Evolutionary conservation across 1,284 basidiomycete species (phyloP).

Genomic region (Ustilago esculenta): DNA sequence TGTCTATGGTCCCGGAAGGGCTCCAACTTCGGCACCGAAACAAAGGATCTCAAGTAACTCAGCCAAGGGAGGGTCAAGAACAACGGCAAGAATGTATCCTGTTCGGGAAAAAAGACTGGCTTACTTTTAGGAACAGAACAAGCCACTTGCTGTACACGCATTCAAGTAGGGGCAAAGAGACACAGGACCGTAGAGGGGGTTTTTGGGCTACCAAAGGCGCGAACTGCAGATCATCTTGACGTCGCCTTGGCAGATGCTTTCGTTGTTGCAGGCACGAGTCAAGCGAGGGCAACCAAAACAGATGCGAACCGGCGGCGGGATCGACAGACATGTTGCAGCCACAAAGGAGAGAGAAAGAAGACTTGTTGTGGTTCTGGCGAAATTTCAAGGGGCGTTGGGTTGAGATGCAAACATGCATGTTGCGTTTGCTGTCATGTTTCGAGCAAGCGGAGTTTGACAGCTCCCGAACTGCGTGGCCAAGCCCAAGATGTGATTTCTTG

Average conservation of each 20-base stretch:
- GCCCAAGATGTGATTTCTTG: neutral
- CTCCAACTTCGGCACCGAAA: too few species aligned
- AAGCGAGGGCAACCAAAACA: neutral
- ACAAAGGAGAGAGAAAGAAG: too few species aligned
- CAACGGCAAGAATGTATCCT: too few species aligned
- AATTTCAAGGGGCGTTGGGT: neutral
- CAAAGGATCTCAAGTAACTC: too few species aligned
- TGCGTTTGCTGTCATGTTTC: neutral
- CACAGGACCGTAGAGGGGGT: neutral
- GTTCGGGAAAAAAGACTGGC: too few species aligned
- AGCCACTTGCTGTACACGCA: too few species aligned
- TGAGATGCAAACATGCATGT: too few species aligned
- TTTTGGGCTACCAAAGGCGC: neutral
- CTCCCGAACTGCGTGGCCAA: neutral
- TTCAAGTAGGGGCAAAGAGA: too few species aligned
- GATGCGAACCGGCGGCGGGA: slow-evolving; percentile 1
- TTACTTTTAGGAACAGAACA: too few species aligned
- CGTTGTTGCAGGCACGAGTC: neutral
- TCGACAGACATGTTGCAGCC: too few species aligned
- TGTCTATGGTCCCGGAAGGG: neutral
- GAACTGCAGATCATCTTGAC: slow-evolving; percentile 13
- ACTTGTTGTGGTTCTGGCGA: neutral
- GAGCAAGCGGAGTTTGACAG: slow-evolving; percentile 8
- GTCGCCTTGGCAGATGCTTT: slow-evolving; percentile 5
- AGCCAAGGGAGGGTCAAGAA: too few species aligned